Base-by-base conservation (phyloP, 208 protist species). In the Trypanosoma lewisi region DNA sequence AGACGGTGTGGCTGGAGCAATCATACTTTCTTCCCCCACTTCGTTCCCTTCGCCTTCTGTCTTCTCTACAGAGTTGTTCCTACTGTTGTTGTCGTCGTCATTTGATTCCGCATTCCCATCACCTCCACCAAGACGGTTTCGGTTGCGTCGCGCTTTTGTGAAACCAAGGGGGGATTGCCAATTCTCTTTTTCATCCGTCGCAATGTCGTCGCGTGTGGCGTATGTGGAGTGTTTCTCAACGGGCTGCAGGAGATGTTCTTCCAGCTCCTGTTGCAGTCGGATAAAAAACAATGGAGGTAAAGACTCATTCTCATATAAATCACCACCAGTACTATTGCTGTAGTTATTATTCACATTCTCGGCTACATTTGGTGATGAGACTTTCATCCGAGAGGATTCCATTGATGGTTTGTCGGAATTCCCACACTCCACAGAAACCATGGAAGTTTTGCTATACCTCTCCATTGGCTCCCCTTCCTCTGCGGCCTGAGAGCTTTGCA, bases 291-390 rank as follows among this genome's bases (percentile, higher is more conserved):
- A 8, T 50, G 30, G 6, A 6, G 48, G 6, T 33, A 12, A 28
- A 12, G 16, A 31, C n/a, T 23, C 23, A 52, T 23, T 19, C 2
- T 41, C 14, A 41, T 19, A 14, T n/a, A 19, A 16, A n/a, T 12
- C 19, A 36, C 2, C 49, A n/a, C 49, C 8, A 36, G 1, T 54
- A 54, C 19, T 2, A 51, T 51, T 27, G 12, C 36, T 12, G 9
- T 41, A 16, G 25, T 53, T 53, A 53, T 53, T 53, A 53, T 53
- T 53, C 28, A 45, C 8, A 45, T 58, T 7, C 7, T 58, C n/a
- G n/a, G n/a, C n/a, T n/a, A n/a, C n/a, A n/a, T n/a, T n/a, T n/a
- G n/a, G n/a, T n/a, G n/a, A n/a, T n/a, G n/a, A n/a, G n/a, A n/a
- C n/a, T n/a, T n/a, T n/a, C n/a, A n/a, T n/a, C n/a, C n/a, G n/a